Evolutionary conservation across 257 asterid species (phyloP).

Genomic region (Ajuga chamaepitys): DNA sequence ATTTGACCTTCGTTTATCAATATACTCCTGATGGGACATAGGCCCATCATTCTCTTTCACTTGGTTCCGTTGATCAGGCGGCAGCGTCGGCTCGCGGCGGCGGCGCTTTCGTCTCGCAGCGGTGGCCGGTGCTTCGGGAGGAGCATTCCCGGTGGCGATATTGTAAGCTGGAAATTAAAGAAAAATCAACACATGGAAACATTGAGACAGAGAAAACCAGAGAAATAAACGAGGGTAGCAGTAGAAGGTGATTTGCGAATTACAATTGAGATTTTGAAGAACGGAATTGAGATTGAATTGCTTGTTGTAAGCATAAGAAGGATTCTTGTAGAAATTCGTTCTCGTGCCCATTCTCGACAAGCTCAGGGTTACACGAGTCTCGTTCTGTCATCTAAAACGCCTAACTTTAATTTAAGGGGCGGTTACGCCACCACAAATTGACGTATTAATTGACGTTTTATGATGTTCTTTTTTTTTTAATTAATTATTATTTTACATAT

Average conservation of each 20-base stretch:
- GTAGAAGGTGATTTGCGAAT: not conserved
- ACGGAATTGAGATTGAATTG: conserved; percentile 64
- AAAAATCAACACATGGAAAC: not conserved
- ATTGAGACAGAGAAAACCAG: not conserved
- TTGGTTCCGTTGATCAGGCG: conserved; percentile 12
- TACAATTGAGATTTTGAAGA: conserved; percentile 70
- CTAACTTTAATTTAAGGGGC: too few species aligned
- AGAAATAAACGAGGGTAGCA: not conserved
- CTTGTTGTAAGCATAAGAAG: conserved; percentile 64
- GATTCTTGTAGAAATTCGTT: conserved; percentile 68
- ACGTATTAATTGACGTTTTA: too few species aligned
- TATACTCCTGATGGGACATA: conserved; percentile 73
- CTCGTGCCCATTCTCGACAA: conserved; percentile 57
- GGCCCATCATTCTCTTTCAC: conserved; percentile 42
- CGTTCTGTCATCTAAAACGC: too few species aligned
- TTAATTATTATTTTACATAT: too few species aligned
- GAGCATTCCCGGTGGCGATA: conserved; percentile 44
- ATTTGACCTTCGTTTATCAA: conserved; percentile 52
- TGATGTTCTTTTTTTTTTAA: too few species aligned
- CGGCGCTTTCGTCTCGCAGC: conserved; percentile 42
- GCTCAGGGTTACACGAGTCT: too few species aligned
- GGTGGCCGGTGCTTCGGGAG: conserved; percentile 18
- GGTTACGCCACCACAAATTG: too few species aligned
- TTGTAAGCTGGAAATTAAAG: conserved; percentile 52
- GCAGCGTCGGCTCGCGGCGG: conserved; percentile 25